A percentile compares a stretch with the other conserved stretches of the same genome.
Evolutionary conservation across 2,329 filamentous ascomycete species (phyloP).

Genomic region (Calonectria pteridis): DNA sequence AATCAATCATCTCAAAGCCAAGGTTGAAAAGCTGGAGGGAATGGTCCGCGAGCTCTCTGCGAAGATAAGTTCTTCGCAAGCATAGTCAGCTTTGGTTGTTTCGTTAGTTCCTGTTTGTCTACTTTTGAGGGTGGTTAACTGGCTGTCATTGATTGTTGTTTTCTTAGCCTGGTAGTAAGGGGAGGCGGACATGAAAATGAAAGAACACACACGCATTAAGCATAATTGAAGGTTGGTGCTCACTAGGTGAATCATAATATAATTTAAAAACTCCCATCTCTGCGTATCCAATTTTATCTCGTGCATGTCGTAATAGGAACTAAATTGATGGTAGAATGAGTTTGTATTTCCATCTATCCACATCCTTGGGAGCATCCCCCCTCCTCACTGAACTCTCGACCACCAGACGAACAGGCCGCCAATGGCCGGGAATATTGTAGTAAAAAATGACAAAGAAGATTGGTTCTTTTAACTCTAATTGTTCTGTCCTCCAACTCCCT

Average conservation of each 20-base stretch:
- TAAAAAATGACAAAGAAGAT: conserved; percentile 43
- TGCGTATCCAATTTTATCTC: background rate
- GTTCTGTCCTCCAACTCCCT: conserved; percentile 46
- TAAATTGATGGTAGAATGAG: conserved; percentile 1
- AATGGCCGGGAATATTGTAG: conserved; percentile 42
- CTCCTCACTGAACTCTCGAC: conserved; percentile 20
- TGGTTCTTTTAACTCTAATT: conserved; percentile 46
- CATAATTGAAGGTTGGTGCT: background rate
- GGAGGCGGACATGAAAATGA: background rate
- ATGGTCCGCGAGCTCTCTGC: background rate
- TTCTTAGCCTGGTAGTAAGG: background rate
- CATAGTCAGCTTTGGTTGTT: background rate
- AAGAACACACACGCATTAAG: background rate
- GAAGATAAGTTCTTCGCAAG: background rate
- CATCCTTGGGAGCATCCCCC: background rate
- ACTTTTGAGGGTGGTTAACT: background rate
- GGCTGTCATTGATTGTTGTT: background rate
- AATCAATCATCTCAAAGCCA: background rate
- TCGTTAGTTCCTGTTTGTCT: background rate
- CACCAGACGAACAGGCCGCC: conserved; percentile 29
- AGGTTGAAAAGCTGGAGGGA: background rate
- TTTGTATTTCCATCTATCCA: conserved; percentile 25
- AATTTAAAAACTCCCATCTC: background rate
- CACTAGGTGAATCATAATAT: background rate
- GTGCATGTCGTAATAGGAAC: background rate